Conservation (phyloP, 108 stramenopile genomes). For the Parmales sp. region DNA sequence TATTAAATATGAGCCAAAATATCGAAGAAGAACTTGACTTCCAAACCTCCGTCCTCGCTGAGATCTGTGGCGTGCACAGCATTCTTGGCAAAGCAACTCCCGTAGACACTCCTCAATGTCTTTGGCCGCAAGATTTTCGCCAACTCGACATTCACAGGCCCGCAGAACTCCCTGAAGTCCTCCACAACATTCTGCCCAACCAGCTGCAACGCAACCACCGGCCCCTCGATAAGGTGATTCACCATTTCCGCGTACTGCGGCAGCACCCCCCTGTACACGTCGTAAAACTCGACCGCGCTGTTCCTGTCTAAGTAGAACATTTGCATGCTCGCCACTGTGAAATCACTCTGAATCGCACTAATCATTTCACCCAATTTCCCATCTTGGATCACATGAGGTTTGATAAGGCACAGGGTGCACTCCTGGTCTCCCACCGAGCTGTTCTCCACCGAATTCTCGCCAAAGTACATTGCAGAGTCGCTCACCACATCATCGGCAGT, state of each 20-base stretch:
- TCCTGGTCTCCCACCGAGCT: constrained; percentile 51
- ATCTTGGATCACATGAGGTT: constrained; percentile 58
- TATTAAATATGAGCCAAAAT: constrained; percentile 21
- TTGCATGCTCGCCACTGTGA: constrained; percentile 42
- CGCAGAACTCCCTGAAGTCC: constrained; percentile 45
- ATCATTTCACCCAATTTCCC: constrained; percentile 43
- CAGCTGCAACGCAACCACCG: constrained; percentile 46
- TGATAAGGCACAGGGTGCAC: constrained; percentile 60
- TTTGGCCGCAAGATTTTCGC: constrained; percentile 49
- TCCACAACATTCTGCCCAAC: constrained; percentile 27
- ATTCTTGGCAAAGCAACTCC: constrained; percentile 38
- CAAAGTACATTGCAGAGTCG: background rate
- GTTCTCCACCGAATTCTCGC: background rate
- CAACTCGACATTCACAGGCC: constrained; percentile 66
- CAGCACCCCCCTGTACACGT: constrained; percentile 50
- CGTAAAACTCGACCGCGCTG: constrained; percentile 52
- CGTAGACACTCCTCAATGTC: constrained; percentile 53
- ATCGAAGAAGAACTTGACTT: constrained; percentile 65
- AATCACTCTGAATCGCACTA: constrained; percentile 37
- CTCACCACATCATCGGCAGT: background rate
- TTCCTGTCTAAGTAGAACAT: constrained; percentile 43
- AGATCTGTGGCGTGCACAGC: constrained; percentile 79
- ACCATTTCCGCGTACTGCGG: constrained; percentile 47
- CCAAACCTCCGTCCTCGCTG: constrained; percentile 50
- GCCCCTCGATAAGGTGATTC: constrained; percentile 45